These are phyloP conservation scores for Parmelia sp. DNA, from an alignment of 495 filamentous ascomycete genomes.

Conservation along the genomic window DNA sequence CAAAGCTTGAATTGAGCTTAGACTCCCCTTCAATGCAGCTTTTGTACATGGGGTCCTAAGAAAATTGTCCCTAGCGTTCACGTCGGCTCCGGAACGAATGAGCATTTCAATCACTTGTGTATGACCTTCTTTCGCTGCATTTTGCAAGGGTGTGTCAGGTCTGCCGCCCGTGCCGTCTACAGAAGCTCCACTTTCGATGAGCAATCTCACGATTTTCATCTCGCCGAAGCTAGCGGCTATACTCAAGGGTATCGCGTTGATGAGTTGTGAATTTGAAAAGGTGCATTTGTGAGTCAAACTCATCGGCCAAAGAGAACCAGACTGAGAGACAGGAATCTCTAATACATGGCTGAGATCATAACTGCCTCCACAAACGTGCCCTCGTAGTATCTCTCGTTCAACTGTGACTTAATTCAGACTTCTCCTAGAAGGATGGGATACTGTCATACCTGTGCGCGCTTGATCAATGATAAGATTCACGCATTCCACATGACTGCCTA, in stretches of 20 bases:
- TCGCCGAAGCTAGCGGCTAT: constrained; percentile 20
- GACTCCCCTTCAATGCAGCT: constrained; percentile 1
- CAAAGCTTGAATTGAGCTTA: constrained; percentile 2
- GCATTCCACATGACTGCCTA: constrained; percentile 7
- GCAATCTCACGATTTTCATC: constrained; percentile 16
- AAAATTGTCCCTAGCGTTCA: background rate
- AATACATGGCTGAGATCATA: constrained; percentile 6
- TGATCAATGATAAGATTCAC: constrained; percentile 13
- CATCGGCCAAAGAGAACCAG: too few relatives aligned
- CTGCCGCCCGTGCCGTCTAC: constrained; percentile 14
- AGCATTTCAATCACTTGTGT: constrained; percentile 5
- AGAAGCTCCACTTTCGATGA: constrained; percentile 24
- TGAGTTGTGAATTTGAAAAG: too few relatives aligned
- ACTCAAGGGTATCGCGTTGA: constrained; percentile 20
- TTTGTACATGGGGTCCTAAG: background rate
- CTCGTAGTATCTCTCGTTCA: background rate
- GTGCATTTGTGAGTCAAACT: too few relatives aligned
- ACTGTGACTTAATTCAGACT: background rate
- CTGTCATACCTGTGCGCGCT: background rate
- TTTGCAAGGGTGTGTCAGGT: constrained; percentile 19
- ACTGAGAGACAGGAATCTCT: background rate
- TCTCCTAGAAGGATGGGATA: background rate
- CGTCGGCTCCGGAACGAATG: constrained; percentile 2
- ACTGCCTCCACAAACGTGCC: background rate
- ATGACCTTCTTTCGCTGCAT: background rate